Evolutionary conservation across 2,329 filamentous ascomycete genomes (phyloP), one percentile per base, ranked within the genome.

Genomic region (Colletotrichum noveboracense): DNA sequence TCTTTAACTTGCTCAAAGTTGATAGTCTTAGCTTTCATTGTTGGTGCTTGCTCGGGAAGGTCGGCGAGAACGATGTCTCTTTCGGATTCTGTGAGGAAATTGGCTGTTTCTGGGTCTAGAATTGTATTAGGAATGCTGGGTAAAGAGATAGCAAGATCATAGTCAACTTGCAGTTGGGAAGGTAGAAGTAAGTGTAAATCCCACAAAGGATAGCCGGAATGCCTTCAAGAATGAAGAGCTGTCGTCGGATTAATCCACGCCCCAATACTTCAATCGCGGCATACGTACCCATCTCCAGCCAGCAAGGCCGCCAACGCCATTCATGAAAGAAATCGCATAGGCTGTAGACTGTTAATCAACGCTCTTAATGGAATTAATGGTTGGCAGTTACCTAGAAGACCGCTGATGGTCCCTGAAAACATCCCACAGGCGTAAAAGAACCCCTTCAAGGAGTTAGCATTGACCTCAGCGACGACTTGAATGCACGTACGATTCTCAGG

Each of bases 371-470:
- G 5, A 26, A 7, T 10, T 2, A 0, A 8, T 13, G 14, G 3
- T 30, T 13, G 7, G 3, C 1, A 34, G 72, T 30, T 55, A 80
- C 79, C 79, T 1, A 81, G 72, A 2, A 81, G 67, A 28, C 80
- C 79, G 65, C 81, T 82, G 14, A 84, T 80, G 1, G 82, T 82
- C 1, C 83, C 82, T 0, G 82, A 82, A 34, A 84, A 82, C 77
- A 81, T 80, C 4, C 81, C 81, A 32, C 79, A 82, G 2, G 82
- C 82, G 55, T 82, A 83, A 56, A 84, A 82, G 75, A 84, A 81
- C 2, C 81, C 82, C 79, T 81, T 18, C 13, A 5, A 28, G 26
- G 58, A 12, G 6, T 32, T 30, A n/a, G 24, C 10, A 9, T 34
- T 30, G 24, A 61, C 3, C 0, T 13, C 58, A 32, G 18, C 32